Base-by-base conservation (phyloP, 2,329 filamentous ascomycete genomes). In the Dactylellina drechsleri region DNA sequence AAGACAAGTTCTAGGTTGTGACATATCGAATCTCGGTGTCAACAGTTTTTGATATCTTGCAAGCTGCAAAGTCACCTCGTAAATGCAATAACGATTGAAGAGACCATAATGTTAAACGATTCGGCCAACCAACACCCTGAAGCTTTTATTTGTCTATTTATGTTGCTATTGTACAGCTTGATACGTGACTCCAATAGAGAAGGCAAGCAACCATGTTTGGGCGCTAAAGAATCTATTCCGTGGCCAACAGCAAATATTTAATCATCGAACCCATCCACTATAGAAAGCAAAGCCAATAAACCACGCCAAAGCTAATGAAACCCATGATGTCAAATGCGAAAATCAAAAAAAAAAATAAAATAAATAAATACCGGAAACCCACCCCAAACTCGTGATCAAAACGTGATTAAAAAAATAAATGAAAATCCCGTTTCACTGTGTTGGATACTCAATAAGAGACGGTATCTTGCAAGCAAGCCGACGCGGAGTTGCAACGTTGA, bases 211-310 rank as follows among this genome's bases (percentile, higher is more conserved):
- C 23, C 53, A 40, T 10, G 8, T 20, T 41, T 18, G 23, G 26
- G 28, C 47, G 60, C 50, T 61, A 61, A 59, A 74, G 28, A 62
- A 73, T 57, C 61, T 66, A 74, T 66, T 61, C 40, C 56, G 31
- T 36, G 31, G 10, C 31, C 31, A 36, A 36, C 31, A 36, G 5
- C 31, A 36, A 36, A 36, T 36, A 36, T 36, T 74, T 67, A 74
- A 67, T 26, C 62, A 58, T 58, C 66, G 45, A 56, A 67, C 64
- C 64, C 50, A 65, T 62, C 52, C 20, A n/a, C 20, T 57, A 43
- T 15, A 62, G 41, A 47, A 13, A 64, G 50, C 49, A 74, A 47
- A 67, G 67, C 41, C 49, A 57, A 52, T n/a, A 58, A 74, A 67
- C 49, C 52, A 58, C 68, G 68, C 68, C 68, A 23, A 56, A 64